phyloP scores from a whole-genome alignment of 1,284 basidiomycete genomes.

The Coniophora puteana region DNA sequence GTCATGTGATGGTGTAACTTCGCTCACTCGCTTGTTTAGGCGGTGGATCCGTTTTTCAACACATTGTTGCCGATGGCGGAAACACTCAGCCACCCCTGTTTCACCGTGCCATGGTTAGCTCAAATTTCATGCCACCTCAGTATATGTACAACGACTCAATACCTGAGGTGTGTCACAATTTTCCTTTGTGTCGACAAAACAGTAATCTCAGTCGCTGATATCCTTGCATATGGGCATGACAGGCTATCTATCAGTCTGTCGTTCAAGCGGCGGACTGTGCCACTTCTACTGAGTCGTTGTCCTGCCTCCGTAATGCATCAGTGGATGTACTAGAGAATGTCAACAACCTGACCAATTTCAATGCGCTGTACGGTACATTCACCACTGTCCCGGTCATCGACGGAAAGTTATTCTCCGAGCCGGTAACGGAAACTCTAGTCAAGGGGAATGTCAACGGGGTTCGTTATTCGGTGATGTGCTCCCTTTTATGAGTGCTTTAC shows the following conservation, averaged over 20 bases:
- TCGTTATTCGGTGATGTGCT: background rate
- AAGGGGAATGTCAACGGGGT: background rate
- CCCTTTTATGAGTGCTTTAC: too few relatives aligned
- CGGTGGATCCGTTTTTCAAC: constrained; percentile 24
- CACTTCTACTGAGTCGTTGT: background rate
- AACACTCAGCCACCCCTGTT: constrained; percentile 37
- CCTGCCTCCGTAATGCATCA: background rate
- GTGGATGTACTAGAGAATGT: background rate
- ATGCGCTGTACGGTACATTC: constrained; percentile 1
- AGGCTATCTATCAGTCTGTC: constrained; percentile 28
- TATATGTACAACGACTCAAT: constrained; percentile 38
- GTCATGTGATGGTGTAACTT: background rate
- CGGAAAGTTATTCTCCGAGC: background rate
- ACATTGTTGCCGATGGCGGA: constrained; percentile 25
- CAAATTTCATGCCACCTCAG: constrained; percentile 39
- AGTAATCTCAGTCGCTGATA: background rate
- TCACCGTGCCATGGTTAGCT: constrained; percentile 39
- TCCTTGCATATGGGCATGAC: too few relatives aligned
- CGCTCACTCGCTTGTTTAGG: constrained; percentile 9
- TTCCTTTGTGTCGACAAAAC: background rate
- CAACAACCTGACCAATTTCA: background rate
- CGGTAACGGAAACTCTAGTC: background rate
- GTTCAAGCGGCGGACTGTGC: constrained; percentile 19
- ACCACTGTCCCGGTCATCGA: constrained; percentile 2
- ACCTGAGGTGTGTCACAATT: constrained; percentile 31